Base-by-base conservation (phyloP, 2,329 filamentous ascomycete species). In the Aureobasidium lini region DNA sequence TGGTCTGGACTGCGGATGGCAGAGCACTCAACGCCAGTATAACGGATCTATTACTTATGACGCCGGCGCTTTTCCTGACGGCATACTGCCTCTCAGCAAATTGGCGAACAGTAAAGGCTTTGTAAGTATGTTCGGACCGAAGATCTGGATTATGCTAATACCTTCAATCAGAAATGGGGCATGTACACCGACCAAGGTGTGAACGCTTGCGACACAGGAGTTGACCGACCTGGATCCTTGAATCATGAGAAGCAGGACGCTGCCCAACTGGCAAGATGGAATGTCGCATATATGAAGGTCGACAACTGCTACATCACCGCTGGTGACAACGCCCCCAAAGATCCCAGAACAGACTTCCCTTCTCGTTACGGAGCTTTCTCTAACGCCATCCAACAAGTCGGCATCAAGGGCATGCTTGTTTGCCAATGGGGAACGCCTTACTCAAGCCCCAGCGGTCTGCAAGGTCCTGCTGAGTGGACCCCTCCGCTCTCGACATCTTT, bases 1-100 rank as follows among this genome's bases (percentile, higher is more conserved):
- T 34, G 82, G 80, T 0, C 76, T 77, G 0, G 84, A 86, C 64
- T 85, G 82, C 57, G 83, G 84, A 0, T 86, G 83, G 84, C 76
- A 70, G 5, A 52, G 57, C 32, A 67, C 72, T 4, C 61, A 68
- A 2, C 68, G 74, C 56, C 62, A 79, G 39, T 66, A 70, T 0
- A 68, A 81, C 9, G 78, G 77, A 1, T 72, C 72, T 18, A 69
- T 82, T 3, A 76, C 78, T 11, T 84, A 79, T 76, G 80, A 83
- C 58, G 63, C 68, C 6, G 74, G 68, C 0, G 64, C 76, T 1
- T 84, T 84, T 32, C 81, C 81, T 0, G 77, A 77, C 0, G 79
- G 77, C 0, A 74, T 80, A 15, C 74, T 72, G 23, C 78, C 75
- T 0, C 67, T 83, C 3, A 77, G 78, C 0, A 75, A 82, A 2